These are phyloP conservation scores for Rutidosis leptorrhynchoides DNA, from an alignment of 129 eudicot genomes.

Conservation along the genomic window DNA sequence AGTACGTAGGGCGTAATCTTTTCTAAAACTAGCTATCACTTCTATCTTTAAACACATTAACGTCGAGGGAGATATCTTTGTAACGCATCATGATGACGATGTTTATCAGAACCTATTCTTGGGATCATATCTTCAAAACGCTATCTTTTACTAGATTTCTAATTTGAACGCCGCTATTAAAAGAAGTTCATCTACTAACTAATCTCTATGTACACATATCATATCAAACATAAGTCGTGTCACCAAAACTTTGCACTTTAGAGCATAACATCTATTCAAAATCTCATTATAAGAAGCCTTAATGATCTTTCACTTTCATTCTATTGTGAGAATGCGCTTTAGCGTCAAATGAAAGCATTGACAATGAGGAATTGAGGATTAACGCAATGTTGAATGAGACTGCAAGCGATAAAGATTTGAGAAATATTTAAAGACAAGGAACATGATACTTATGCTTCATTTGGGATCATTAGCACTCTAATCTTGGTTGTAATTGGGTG, in stretches of 20 bases:
- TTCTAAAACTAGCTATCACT: constrained; percentile 14
- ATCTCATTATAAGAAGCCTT: background rate
- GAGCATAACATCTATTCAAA: constrained; percentile 12
- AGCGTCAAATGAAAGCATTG: constrained; percentile 10
- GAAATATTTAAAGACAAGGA: constrained; percentile 10
- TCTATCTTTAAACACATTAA: constrained; percentile 18
- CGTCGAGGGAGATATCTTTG: constrained; percentile 14
- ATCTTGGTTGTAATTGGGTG: constrained; percentile 10
- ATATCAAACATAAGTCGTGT: constrained; percentile 13
- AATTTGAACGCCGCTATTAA: background rate
- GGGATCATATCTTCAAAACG: constrained; percentile 3
- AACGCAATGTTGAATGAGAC: constrained; percentile 16
- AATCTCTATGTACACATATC: constrained; percentile 3
- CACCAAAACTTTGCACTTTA: background rate
- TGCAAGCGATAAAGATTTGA: constrained; percentile 10
- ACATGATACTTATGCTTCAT: constrained; percentile 22
- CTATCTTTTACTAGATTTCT: background rate
- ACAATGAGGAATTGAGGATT: constrained; percentile 13
- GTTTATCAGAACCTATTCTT: constrained; percentile 22
- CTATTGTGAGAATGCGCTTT: constrained; percentile 6
- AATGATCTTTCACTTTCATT: background rate
- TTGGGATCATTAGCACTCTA: background rate
- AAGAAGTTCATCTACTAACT: background rate
- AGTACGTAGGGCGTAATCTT: constrained; percentile 11
- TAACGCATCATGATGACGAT: constrained; percentile 26